Conservation (phyloP, 257 asterid species). For the Solanum sparsipilum region DNA sequence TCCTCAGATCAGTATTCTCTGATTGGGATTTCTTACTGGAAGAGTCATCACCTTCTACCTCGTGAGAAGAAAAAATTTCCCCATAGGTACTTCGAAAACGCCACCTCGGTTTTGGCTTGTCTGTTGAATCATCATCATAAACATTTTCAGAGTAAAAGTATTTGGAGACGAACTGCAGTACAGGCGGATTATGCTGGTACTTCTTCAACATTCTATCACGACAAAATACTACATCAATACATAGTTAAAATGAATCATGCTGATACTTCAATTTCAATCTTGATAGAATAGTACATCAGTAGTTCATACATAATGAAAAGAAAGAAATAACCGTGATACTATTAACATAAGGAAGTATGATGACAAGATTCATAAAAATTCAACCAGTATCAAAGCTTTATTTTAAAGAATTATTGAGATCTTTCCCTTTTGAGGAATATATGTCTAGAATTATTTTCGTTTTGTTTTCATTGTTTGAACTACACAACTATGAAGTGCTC, state of each 20-base stretch:
- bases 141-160: slow-evolving; percentile 62
- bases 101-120: slow-evolving; percentile 50
- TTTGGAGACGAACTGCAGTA: slow-evolving; percentile 35
- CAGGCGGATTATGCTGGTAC: slow-evolving; percentile 26
- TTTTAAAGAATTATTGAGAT: neutral
- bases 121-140: slow-evolving; percentile 48
- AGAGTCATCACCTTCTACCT: neutral
- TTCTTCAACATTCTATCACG: slow-evolving; percentile 49
- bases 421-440: neutral
- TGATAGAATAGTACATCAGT: neutral
- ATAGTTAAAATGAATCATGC: neutral
- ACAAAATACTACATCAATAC: neutral
- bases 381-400: neutral
- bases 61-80: slow-evolving; percentile 22
- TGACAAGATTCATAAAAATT: neutral
- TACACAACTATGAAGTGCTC: neutral
- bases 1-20: slow-evolving; percentile 13
- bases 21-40: slow-evolving; percentile 10
- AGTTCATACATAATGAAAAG: neutral
- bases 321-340: neutral
- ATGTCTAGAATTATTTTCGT: neutral
- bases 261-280: slow-evolving; percentile 21
- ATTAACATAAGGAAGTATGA: neutral
- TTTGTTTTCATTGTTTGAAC: neutral
- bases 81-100: slow-evolving; percentile 37